phyloP scores from a whole-genome alignment of 345 rosid genomes.

The Camelina sativa region DNA sequence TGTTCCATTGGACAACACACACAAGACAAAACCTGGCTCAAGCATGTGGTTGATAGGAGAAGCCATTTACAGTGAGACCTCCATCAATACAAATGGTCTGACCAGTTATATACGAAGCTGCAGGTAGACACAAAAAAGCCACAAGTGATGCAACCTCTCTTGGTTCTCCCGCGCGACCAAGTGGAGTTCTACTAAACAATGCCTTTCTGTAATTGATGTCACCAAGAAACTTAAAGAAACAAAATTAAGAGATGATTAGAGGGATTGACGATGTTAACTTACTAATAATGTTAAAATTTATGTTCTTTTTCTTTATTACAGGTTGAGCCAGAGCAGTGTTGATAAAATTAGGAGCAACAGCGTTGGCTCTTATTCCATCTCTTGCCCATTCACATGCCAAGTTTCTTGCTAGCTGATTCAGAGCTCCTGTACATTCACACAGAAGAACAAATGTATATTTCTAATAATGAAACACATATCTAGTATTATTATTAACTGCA shows the following conservation, averaged over 20 bases:
- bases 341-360: conserved; percentile 52
- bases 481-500: not conserved
- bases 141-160: conserved; percentile 58
- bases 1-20: not conserved
- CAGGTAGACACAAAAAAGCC: conserved; percentile 59
- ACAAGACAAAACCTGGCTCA: conserved; percentile 3
- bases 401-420: conserved; percentile 52
- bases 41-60: conserved; percentile 33
- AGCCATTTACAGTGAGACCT: conserved; percentile 51
- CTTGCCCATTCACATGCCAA: conserved; percentile 74
- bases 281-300: not conserved
- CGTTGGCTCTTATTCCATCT: conserved; percentile 41
- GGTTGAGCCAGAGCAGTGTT: conserved; percentile 48
- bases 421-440: conserved; percentile 34
- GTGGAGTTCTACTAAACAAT: conserved; percentile 45
- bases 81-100: conserved; percentile 62
- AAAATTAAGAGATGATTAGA: not conserved
- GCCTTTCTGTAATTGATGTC: conserved; percentile 9
- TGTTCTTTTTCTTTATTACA: not conserved
- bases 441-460: not conserved
- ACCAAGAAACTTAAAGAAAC: conserved; percentile 9
- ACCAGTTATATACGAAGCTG: conserved; percentile 63
- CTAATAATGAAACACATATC: not conserved
- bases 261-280: not conserved
- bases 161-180: conserved; percentile 52